Base-by-base conservation (phyloP, 2,329 filamentous ascomycete species). In the Fusarium foetens region DNA sequence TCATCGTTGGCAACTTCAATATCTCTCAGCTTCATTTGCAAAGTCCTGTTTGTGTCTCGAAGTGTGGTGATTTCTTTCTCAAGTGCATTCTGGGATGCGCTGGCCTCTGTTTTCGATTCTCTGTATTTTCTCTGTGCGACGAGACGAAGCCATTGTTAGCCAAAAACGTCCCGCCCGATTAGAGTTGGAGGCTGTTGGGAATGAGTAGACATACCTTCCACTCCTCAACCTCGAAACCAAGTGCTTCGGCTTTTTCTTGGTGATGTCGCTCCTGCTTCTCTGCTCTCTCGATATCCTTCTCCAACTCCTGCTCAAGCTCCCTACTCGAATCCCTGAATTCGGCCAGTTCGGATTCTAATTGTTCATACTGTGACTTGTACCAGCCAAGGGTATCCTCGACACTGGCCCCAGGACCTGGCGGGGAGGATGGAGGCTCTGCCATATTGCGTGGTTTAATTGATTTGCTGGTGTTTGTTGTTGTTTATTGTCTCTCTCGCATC, bases 1-100 rank as follows among this genome's bases (percentile, higher is more conserved):
- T 99, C 96, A 86, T 99, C 96, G 84, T 98, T 99, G 80, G 93
- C 94, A 61, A 99, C 96, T 83, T 99, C 96, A 76, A 95, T 97
- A 81, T 99, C 96, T 75, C 96, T 92, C 64, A 99, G 85, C 82
- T 89, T 93, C 71, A 97, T 86, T 77, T 96, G 93, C 68, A 98
- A 83, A 7, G 92, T 91, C 73, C 96, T 88, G 81, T 94, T 97
- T 53, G 90, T 82, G 74, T 99, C 95, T 79, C 96, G 92, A 76
- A 99, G 87, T 13, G 89, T 92, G 11, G 96, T 99, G 77, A 99
- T 95, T 82, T 99, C 96, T 83, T 98, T 98, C 83, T 99, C 95
- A 58, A 99, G 88, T 8, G 87, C 86, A 79, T 92, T 95, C 79
- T 98, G 96, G 61, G 93, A 94, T 57, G 90, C 84, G 80, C 92